A percentile compares a stretch with the other conserved stretches of the same genome.
These are phyloP conservation scores for Lentinula raphanica DNA, from an alignment of 768 basidiomycete species.

Conservation along the genomic window DNA sequence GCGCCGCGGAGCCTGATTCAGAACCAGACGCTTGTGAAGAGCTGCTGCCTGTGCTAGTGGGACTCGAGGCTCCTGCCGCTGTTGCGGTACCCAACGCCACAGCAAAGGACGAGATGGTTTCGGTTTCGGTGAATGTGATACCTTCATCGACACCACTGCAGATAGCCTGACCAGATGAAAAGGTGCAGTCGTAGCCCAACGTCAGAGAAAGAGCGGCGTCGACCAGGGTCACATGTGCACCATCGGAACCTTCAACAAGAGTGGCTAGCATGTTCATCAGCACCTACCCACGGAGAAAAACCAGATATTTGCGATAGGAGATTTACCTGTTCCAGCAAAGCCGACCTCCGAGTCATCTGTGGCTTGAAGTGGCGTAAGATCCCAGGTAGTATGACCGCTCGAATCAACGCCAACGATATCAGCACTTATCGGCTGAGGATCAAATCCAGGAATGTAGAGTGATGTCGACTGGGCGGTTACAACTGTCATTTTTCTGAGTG, in stretches of 20 bases:
- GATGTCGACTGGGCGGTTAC: slow-evolving; percentile 28
- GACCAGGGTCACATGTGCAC: slow-evolving; percentile 33
- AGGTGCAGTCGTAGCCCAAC: slow-evolving; percentile 21
- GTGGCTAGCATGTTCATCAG: slow-evolving; percentile 35
- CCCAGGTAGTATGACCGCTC: slow-evolving; percentile 39
- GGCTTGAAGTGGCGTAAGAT: slow-evolving; percentile 27
- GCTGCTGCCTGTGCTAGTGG: background rate
- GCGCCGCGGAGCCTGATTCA: background rate
- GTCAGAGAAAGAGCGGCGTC: slow-evolving; percentile 10
- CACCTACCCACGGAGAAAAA: too few relatives aligned
- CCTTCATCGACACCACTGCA: slow-evolving; percentile 18
- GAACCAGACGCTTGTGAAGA: background rate
- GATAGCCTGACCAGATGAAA: slow-evolving; percentile 17
- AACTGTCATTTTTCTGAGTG: slow-evolving; percentile 15
- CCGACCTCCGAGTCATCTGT: slow-evolving; percentile 27
- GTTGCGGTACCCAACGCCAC: slow-evolving; percentile 19
- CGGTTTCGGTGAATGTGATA: slow-evolving; percentile 13
- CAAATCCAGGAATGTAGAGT: slow-evolving; percentile 41
- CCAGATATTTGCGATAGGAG: too few relatives aligned
- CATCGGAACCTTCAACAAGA: slow-evolving; percentile 37
- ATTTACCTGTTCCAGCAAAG: slow-evolving; percentile 35
- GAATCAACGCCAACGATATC: slow-evolving; percentile 35
- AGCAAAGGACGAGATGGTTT: slow-evolving; percentile 20
- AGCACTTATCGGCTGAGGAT: slow-evolving; percentile 38
- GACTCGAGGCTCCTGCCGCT: background rate